Conservation (phyloP, 2,329 filamentous ascomycete genomes). For the Eurotiales sp. region DNA sequence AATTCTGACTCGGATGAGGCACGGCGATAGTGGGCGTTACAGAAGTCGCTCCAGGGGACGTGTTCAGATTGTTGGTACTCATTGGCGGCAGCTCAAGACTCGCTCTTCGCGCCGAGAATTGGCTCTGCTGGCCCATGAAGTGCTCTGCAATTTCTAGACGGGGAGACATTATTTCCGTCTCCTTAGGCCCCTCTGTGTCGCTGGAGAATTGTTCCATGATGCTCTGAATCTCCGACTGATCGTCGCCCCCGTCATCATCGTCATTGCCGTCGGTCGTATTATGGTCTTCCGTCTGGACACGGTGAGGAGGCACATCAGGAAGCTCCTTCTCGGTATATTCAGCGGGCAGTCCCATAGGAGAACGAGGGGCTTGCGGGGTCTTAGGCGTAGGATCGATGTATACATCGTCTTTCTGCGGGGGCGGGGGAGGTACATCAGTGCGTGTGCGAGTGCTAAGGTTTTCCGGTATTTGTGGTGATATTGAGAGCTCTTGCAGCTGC, state of each 20-base stretch:
- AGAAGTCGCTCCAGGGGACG: conserved; percentile 16
- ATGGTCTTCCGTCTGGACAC: conserved; percentile 46
- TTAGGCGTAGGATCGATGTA: conserved; percentile 51
- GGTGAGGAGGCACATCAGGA: conserved; percentile 31
- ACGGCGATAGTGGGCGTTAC: conserved; percentile 22
- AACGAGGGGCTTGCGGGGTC: conserved; percentile 40
- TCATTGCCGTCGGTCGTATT: conserved; percentile 22
- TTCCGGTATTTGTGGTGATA: conserved; percentile 24
- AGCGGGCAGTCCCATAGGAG: conserved; percentile 36
- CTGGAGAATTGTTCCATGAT: conserved; percentile 97
- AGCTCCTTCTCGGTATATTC: conserved; percentile 38
- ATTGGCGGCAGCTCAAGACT: conserved; percentile 69
- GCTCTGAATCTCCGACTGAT: conserved; percentile 83
- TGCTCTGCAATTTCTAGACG: conserved; percentile 79
- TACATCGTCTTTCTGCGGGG: conserved; percentile 49
- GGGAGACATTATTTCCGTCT: conserved; percentile 88
- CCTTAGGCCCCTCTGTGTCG: conserved; percentile 64
- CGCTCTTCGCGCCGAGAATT: conserved; percentile 78
- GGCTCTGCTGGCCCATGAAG: conserved; percentile 61
- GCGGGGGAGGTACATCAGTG: conserved; percentile 40
- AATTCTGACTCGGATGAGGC: conserved; percentile 24
- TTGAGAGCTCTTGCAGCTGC: conserved; percentile 29
- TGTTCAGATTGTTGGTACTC: conserved; percentile 32
- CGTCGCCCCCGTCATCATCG: conserved; percentile 47
- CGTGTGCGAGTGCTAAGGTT: conserved; percentile 12